Evolutionary conservation across 2,329 filamentous ascomycete genomes (phyloP).

Genomic region (Pyricularia sp.): DNA sequence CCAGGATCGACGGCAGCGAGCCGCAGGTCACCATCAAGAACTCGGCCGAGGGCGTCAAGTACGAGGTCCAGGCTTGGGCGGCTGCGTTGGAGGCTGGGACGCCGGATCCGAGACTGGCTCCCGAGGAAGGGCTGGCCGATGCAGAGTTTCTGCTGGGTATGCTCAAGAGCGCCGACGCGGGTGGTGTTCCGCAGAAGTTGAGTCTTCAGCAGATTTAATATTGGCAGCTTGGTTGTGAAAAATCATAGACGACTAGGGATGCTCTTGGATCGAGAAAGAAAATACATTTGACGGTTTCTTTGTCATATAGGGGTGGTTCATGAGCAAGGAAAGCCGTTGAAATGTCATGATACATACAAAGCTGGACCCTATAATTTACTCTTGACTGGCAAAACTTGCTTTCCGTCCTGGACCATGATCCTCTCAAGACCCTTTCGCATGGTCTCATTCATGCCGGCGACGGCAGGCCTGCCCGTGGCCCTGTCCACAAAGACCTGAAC

Average conservation of each 20-base stretch:
- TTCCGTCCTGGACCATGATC: slow-evolving; percentile 28
- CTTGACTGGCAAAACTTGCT: not conserved
- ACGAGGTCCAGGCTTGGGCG: slow-evolving; percentile 20
- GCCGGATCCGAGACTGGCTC: slow-evolving; percentile 15
- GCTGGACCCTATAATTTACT: not conserved
- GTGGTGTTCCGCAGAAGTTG: slow-evolving; percentile 5
- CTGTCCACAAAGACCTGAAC: slow-evolving; percentile 84
- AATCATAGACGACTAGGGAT: no score
- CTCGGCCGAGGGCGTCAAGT: slow-evolving; percentile 17
- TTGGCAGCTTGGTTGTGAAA: no score
- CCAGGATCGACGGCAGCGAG: not conserved
- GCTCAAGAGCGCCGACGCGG: slow-evolving; percentile 17
- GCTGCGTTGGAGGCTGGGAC: slow-evolving; percentile 14
- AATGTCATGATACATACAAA: not conserved
- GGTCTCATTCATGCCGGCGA: slow-evolving; percentile 51
- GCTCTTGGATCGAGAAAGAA: not conserved
- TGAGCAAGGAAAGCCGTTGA: no score
- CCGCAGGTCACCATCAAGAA: slow-evolving; percentile 12
- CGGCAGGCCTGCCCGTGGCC: slow-evolving; percentile 56
- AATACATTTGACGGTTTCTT: not conserved
- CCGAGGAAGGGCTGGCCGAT: slow-evolving; percentile 20
- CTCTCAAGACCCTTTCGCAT: slow-evolving; percentile 51
- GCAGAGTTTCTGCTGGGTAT: slow-evolving; percentile 19
- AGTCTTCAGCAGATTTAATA: slow-evolving; percentile 1
- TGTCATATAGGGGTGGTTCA: no score